Conservation (phyloP, 306 rosid genomes). For the Calophaca sinica region DNA sequence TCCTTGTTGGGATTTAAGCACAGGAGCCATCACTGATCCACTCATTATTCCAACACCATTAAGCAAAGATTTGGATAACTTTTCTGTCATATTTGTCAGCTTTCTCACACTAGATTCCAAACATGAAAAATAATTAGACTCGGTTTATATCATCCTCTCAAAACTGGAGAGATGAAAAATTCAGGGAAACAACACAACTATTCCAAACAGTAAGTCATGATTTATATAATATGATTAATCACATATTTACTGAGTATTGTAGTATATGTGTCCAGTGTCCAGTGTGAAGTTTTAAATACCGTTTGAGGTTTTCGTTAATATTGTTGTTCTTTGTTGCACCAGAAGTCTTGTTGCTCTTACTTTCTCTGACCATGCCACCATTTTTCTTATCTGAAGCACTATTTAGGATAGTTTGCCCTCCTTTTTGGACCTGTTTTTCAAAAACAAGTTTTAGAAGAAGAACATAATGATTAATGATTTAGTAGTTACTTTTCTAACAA, state of each 20-base stretch:
- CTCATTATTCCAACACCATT: slow-evolving; percentile 82
- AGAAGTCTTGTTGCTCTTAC: slow-evolving; percentile 34
- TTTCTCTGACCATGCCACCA: slow-evolving; percentile 44
- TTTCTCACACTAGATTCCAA: slow-evolving; percentile 65
- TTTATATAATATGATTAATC: neutral
- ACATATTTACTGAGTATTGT: neutral
- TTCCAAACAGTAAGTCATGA: neutral
- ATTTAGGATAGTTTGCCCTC: slow-evolving; percentile 74
- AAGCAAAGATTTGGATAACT: slow-evolving; percentile 78
- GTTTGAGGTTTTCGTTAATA: slow-evolving; percentile 65
- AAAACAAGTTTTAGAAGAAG: slow-evolving; percentile 9
- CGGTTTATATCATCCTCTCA: neutral
- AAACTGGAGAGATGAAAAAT: neutral
- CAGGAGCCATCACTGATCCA: slow-evolving; percentile 82
- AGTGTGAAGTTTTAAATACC: slow-evolving; percentile 53
- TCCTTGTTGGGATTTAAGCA: slow-evolving; percentile 79
- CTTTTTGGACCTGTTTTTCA: slow-evolving; percentile 73
- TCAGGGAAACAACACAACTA: no score
- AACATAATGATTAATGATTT: neutral
- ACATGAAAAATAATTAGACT: slow-evolving; percentile 24
- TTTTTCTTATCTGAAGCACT: slow-evolving; percentile 45
- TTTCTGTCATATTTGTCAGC: slow-evolving; percentile 78
- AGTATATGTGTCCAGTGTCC: neutral
- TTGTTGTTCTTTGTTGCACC: slow-evolving; percentile 38
- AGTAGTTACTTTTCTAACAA: slow-evolving; percentile 9